Conservation (phyloP, 441 rosid species). For the California macrophylla region DNA sequence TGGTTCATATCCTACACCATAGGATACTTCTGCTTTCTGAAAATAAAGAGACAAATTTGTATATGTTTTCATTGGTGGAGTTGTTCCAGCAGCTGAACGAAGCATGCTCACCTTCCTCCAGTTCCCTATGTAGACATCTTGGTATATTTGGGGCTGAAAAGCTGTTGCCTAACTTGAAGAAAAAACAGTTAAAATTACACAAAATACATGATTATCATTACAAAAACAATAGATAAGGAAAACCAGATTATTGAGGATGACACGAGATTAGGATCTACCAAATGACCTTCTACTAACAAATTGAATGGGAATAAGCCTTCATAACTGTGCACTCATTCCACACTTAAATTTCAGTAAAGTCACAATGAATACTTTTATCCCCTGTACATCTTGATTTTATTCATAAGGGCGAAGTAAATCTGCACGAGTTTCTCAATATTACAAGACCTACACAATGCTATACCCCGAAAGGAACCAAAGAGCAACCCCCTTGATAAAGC, state of each 20-base stretch:
- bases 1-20: slow-evolving; percentile 98
- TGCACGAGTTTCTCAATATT: neutral
- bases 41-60: slow-evolving; percentile 69
- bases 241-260: neutral
- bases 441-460: neutral
- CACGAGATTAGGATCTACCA: neutral
- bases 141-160: slow-evolving; percentile 89
- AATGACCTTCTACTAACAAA: neutral
- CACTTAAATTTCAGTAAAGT: neutral
- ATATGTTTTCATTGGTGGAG: slow-evolving; percentile 91
- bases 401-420: neutral
- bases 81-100: slow-evolving; percentile 95
- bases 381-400: neutral
- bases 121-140: slow-evolving; percentile 86
- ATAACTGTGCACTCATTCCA: neutral
- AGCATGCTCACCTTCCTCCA: slow-evolving; percentile 95
- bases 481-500: neutral
- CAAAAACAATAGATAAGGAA: neutral
- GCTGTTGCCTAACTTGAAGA: slow-evolving; percentile 68
- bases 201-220: neutral
- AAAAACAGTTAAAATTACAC: slow-evolving; percentile 21
- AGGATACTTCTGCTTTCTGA: slow-evolving; percentile 68
- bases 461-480: neutral
- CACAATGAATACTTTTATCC: neutral
- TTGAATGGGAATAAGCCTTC: neutral